Evolutionary conservation across 257 asterid genomes (phyloP), one percentile per base, ranked within the genome.

Genomic region (Primulina tabacum): DNA sequence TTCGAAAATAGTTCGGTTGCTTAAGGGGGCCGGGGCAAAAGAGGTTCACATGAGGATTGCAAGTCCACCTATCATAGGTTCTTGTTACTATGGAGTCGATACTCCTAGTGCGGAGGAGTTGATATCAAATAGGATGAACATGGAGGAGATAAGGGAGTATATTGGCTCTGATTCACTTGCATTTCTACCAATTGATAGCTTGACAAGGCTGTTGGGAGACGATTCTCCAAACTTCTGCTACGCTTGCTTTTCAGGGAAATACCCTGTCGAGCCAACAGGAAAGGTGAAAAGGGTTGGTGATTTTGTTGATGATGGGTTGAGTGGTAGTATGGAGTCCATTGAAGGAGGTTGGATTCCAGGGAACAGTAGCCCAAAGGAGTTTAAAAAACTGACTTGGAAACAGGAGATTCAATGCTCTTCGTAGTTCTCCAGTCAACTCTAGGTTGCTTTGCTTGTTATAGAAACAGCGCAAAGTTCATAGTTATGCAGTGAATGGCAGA

Each of bases 41-140:
- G 99, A 93, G 70, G 95, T 90, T 28, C 99, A 93, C 20, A 89
- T 93, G 99, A 84, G 99, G 69, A 90, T 93, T 4, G 97, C 97
- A 0, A 89, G 96, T 76, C 99, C 99, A 3, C 97, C 97, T 0
- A 86, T 93, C 2, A 85, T 93, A 16, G 95, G 78, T 1, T 87
- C 97, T 56, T 92, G 98, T 59, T 92, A 86, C 35, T 92, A 92
- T 65, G 98, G 97, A 0, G 98, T 92, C 12, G 97, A 92, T 26
- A 92, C 96, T 14, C 98, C 98, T 4, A 85, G 90, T 34, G 8
- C 91, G 0, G 89, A 81, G 34, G 97, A 89, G 76, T 69, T 92
- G 88, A 92, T 92, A 28, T 88, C 98, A 34, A 88, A 89, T 29
- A 73, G 88, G 75, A 88, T 92, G 97, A 80, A 52, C 0, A 87